These are phyloP conservation scores for Aureobasidium sp. DNA, from an alignment of 2,329 filamentous ascomycete species.

Conservation along the genomic window DNA sequence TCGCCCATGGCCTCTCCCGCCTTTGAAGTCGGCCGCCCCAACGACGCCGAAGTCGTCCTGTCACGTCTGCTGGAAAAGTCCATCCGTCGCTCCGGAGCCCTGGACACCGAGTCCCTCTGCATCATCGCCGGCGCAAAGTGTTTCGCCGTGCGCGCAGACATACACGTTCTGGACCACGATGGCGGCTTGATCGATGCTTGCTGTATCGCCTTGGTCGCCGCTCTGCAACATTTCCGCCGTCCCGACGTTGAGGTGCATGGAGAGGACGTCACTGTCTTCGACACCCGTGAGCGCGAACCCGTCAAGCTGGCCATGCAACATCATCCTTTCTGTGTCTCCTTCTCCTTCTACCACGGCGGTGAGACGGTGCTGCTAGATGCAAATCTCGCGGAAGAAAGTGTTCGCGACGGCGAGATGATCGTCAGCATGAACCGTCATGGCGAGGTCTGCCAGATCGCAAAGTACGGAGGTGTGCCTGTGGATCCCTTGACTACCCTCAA, in stretches of 20 bases:
- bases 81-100: conserved; percentile 78
- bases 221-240: conserved; percentile 81
- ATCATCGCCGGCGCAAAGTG: conserved; percentile 84
- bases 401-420: conserved; percentile 63
- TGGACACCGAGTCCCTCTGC: conserved; percentile 93
- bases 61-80: conserved; percentile 89
- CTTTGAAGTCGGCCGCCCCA: conserved; percentile 75
- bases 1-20: conserved; percentile 85
- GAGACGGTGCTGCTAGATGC: conserved; percentile 65
- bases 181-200: conserved; percentile 81
- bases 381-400: conserved; percentile 65
- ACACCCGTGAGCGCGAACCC: conserved; percentile 75
- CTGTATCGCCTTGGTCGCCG: conserved; percentile 79
- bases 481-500: conserved; percentile 70
- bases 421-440: conserved; percentile 83
- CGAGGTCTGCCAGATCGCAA: conserved; percentile 84
- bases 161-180: conserved; percentile 86
- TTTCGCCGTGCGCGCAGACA: conserved; percentile 83
- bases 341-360: conserved; percentile 66
- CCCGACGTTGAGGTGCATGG: conserved; percentile 83
- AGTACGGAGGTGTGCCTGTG: conserved; percentile 74
- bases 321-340: conserved; percentile 83
- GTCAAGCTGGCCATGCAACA: conserved; percentile 86
- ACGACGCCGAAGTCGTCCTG: conserved; percentile 74
- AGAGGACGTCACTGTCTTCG: conserved; percentile 76